Conservation (phyloP, 208 protist species). For the Phytomonas francai region DNA sequence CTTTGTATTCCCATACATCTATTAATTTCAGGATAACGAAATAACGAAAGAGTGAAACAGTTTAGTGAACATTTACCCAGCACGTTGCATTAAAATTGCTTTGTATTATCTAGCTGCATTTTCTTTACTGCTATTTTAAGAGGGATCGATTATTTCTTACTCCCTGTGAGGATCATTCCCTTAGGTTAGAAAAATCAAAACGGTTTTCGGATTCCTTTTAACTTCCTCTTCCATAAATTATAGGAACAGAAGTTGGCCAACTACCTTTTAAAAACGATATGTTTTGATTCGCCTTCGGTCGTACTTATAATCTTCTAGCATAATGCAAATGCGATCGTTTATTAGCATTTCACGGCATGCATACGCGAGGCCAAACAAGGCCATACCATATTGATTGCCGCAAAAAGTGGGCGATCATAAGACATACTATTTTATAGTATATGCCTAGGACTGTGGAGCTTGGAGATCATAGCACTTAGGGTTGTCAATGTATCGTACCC, state of each 20-base stretch:
- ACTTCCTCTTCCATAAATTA: slow-evolving; percentile 85
- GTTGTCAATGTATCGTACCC: slow-evolving; percentile 63
- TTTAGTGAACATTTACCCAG: slow-evolving; percentile 10
- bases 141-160: slow-evolving; percentile 8
- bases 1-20: slow-evolving; percentile 34
- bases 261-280: slow-evolving; percentile 79
- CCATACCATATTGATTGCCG: slow-evolving; percentile 80
- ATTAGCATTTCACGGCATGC: slow-evolving; percentile 85
- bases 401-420: slow-evolving; percentile 71
- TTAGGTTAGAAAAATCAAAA: slow-evolving; percentile 84
- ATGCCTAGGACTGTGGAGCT: slow-evolving; percentile 78
- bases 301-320: slow-evolving; percentile 90
- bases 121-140: slow-evolving; percentile 3
- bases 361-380: slow-evolving; percentile 76
- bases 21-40: slow-evolving; percentile 9
- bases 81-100: slow-evolving; percentile 4
- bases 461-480: slow-evolving; percentile 56
- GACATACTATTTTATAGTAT: slow-evolving; percentile 89
- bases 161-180: slow-evolving; percentile 15
- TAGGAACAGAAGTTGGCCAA: slow-evolving; percentile 81
- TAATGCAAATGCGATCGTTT: slow-evolving; percentile 74
- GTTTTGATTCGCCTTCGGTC: slow-evolving; percentile 84
- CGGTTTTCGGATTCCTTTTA: slow-evolving; percentile 59
- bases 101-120: neutral
- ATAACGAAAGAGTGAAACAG: slow-evolving; percentile 18